These are phyloP conservation scores for Camellia sinensis DNA, from an alignment of 148 eudicot species.

Conservation along the genomic window DNA sequence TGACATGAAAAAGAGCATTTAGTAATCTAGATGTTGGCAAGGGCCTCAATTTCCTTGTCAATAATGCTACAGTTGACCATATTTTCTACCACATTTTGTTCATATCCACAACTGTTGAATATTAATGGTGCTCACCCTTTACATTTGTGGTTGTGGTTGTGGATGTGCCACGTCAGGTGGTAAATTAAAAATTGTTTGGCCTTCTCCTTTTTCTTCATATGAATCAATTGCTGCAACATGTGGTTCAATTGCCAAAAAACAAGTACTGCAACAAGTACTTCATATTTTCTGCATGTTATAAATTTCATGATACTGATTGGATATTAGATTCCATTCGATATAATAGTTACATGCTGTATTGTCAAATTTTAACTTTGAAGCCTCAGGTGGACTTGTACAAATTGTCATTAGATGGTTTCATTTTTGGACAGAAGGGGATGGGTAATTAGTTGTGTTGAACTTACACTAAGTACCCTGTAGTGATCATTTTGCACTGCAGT, in stretches of 20 bases:
- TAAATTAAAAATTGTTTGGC: too few relatives aligned
- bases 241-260: too few relatives aligned
- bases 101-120: too few relatives aligned
- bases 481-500: background rate
- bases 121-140: too few relatives aligned
- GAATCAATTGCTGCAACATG: too few relatives aligned
- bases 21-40: background rate
- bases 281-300: background rate
- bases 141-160: too few relatives aligned
- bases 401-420: conserved; percentile 1
- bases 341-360: background rate
- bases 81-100: too few relatives aligned
- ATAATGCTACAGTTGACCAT: too few relatives aligned
- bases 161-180: too few relatives aligned
- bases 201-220: too few relatives aligned
- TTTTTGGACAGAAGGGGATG: background rate
- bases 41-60: background rate
- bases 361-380: background rate
- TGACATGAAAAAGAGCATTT: conserved; percentile 3
- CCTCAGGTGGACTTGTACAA: background rate
- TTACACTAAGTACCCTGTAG: background rate
- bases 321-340: background rate
- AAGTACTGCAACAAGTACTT: background rate
- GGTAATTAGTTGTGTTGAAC: background rate
- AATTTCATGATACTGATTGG: background rate